A percentile compares a stretch with the other conserved stretches of the same genome.
phyloP scores from a whole-genome alignment of 1,284 basidiomycete species.

The Meira miltonrushii region DNA sequence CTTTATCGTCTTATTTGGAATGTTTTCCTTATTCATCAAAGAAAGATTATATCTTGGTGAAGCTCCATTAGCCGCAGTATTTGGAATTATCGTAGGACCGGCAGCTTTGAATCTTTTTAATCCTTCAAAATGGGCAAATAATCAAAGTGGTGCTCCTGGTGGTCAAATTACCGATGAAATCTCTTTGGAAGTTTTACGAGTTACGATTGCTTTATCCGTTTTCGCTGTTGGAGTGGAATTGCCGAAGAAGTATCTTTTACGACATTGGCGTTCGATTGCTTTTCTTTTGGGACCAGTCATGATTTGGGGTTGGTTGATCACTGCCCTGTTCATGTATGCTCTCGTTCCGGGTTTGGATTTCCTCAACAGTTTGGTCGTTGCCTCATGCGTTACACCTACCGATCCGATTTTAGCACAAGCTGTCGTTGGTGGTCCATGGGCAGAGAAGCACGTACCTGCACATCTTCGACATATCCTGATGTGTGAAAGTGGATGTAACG shows the following conservation, averaged over 20 bases:
- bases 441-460: constrained; percentile 94
- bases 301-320: constrained; percentile 78
- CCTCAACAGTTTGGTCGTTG: constrained; percentile 65
- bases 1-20: constrained; percentile 63
- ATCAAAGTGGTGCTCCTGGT: constrained; percentile 56
- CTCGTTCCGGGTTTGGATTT: constrained; percentile 37
- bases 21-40: constrained; percentile 87
- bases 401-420: constrained; percentile 67
- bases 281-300: constrained; percentile 84
- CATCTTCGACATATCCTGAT: constrained; percentile 89
- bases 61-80: constrained; percentile 88
- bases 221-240: constrained; percentile 85
- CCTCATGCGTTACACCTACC: constrained; percentile 90
- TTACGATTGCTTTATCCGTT: constrained; percentile 92
- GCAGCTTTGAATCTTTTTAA: constrained; percentile 80
- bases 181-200: constrained; percentile 75
- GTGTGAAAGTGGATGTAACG: constrained; percentile 83
- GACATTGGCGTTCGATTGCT: constrained; percentile 82
- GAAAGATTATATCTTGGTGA: constrained; percentile 94
- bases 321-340: constrained; percentile 57
- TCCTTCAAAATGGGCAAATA: constrained; percentile 73
- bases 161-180: constrained; percentile 65
- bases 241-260: constrained; percentile 65
- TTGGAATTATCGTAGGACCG: constrained; percentile 83
- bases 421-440: constrained; percentile 92